Evolutionary conservation across 228 moss, liverwort and hornwort species (phyloP).

Genomic region (Sphagnum magellanicum): DNA sequence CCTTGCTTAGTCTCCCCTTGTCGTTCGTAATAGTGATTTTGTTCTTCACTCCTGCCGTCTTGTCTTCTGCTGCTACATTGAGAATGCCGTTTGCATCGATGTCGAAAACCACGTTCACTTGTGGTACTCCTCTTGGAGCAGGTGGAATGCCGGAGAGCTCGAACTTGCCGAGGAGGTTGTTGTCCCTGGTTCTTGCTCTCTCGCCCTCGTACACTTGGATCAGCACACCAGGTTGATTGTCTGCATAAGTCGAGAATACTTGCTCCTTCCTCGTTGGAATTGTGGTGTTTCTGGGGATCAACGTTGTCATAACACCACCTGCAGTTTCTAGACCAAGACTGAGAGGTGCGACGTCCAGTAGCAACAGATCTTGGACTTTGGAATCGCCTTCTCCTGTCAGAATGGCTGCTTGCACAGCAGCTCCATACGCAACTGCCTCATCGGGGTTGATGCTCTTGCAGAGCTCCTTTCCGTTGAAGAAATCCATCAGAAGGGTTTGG

Average conservation of each 20-base stretch:
- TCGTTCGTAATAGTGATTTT: conserved; percentile 56
- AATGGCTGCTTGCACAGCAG: conserved; percentile 39
- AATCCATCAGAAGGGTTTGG: conserved; percentile 33
- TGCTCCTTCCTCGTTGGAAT: conserved; percentile 37
- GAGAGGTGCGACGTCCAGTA: conserved; percentile 49
- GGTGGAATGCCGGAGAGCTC: conserved; percentile 39
- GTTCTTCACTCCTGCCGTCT: conserved; percentile 48
- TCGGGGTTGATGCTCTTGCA: conserved; percentile 50
- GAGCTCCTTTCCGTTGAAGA: conserved; percentile 43
- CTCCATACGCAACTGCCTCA: conserved; percentile 43
- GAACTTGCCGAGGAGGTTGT: conserved; percentile 30
- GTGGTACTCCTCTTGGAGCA: conserved; percentile 24
- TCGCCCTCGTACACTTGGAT: conserved; percentile 58
- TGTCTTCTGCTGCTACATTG: conserved; percentile 48
- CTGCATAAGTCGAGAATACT: conserved; percentile 32
- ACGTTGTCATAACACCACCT: conserved; percentile 45
- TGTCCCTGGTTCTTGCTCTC: conserved; percentile 21
- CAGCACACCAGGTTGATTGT: conserved; percentile 41
- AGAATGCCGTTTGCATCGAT: conserved; percentile 24
- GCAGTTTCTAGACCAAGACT: conserved; percentile 42
- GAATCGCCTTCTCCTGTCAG: conserved; percentile 26
- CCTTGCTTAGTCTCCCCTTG: conserved; percentile 40
- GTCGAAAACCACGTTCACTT: conserved; percentile 42
- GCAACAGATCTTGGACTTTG: conserved; percentile 31
- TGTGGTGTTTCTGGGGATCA: conserved; percentile 37